Base-by-base conservation (phyloP, 1,139 yeast genomes). In the Suhomyces anneliseae region DNA sequence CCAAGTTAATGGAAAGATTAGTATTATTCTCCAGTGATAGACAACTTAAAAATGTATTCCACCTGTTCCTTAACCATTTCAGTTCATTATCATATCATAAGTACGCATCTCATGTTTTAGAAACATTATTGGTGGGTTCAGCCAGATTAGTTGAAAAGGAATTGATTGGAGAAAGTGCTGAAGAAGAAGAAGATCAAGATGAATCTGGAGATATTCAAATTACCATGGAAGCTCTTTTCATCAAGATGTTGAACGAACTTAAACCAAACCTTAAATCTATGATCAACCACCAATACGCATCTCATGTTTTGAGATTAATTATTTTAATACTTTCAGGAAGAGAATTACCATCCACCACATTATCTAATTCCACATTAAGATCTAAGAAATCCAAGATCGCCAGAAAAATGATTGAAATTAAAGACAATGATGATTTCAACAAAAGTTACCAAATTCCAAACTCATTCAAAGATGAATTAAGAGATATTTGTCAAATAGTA, bases 91-190 rank as follows among this genome's bases (percentile, higher is more conserved):
- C 95, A 2, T 84, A 83, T 57, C 97, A 93, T 60, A 90, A 92
- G 62, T 93, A 90, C 64, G 85, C 97, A 1, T 92, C 98, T 0
- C 99, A 93, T 65, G 96, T 95, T 45, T 75, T 90, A 44, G 99
- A 93, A 64, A 89, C 98, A 0, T 74, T 92, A 42, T 68, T 93
- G 36, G 89, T 87, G 31, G 75, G 95, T 62, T 68, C 82, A 44
- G 95, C 97, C 1, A 83, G 90, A 1, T 66, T 87, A 49, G 78
- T 89, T 27, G 97, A 90, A 64, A 82, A 81, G 54, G 96, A 88
- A 50, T 59, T 75, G 39, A 60, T 67, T 9, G 62, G 61, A 39
- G 69, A 68, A 73, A 53, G 61, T 69, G 61, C 72, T 66, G 61
- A 57, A 5, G 65, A 60, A n/a, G 65, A 58, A 36, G 70, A 65